Percentiles rank a stretch among this genome's conserved stretches.
These are phyloP conservation scores for Ceratobasidium sp. DNA, from an alignment of 1,284 basidiomycete genomes.

Conservation along the genomic window DNA sequence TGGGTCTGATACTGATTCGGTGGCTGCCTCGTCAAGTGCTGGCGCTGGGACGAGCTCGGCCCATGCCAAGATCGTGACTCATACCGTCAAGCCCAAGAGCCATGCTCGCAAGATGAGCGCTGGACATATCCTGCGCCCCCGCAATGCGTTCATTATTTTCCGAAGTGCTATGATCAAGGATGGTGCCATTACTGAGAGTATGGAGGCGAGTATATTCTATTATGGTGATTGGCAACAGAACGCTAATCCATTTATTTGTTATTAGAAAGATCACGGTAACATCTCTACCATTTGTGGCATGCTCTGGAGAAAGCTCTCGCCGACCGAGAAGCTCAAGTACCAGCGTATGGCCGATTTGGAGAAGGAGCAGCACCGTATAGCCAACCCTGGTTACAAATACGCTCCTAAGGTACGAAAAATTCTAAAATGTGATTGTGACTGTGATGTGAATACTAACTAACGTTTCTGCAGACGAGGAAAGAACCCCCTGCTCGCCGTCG, in stretches of 20 bases:
- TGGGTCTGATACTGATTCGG: slow-evolving; percentile 12
- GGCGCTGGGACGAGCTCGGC: slow-evolving; percentile 27
- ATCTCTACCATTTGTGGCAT: slow-evolving; percentile 44
- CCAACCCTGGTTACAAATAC: slow-evolving; percentile 42
- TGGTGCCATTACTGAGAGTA: slow-evolving; percentile 31
- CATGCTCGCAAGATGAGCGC: slow-evolving; percentile 44
- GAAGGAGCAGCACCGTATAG: slow-evolving; percentile 39
- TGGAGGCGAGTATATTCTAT: slow-evolving; percentile 22
- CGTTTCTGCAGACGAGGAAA: slow-evolving; percentile 12
- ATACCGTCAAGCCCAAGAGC: slow-evolving; percentile 38
- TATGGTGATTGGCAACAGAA: too few relatives aligned
- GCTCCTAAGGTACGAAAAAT: slow-evolving; percentile 28
- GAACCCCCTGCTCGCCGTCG: slow-evolving; percentile 40
- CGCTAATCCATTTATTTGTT: neutral
- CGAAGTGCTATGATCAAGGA: slow-evolving; percentile 44
- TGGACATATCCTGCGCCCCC: slow-evolving; percentile 35
- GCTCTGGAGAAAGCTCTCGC: slow-evolving; percentile 38
- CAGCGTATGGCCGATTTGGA: slow-evolving; percentile 43
- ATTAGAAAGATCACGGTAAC: slow-evolving; percentile 41
- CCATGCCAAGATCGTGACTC: slow-evolving; percentile 20
- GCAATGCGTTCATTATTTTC: slow-evolving; percentile 44
- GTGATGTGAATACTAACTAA: neutral
- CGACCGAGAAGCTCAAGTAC: slow-evolving; percentile 42
- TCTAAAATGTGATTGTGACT: neutral
- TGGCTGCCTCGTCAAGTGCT: neutral